Conservation (phyloP, 2,329 filamentous ascomycete genomes). For the Pestalotiopsis sp. region DNA sequence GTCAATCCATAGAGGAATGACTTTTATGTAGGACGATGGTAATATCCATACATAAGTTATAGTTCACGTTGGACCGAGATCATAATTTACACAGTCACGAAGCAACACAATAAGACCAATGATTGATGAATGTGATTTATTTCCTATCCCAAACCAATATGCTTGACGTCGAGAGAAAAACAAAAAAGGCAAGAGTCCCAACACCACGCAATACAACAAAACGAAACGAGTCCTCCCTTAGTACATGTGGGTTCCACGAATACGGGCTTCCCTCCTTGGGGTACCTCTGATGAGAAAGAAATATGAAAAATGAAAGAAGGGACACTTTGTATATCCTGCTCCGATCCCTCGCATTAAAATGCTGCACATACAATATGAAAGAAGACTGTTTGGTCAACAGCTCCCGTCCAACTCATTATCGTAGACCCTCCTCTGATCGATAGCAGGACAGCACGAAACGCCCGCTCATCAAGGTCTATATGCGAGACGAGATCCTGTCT, state of each 20-base stretch:
- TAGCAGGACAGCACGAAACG: background rate
- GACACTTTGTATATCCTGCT: slow-evolving; percentile 1
- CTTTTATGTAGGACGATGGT: no score
- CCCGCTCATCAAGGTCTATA: slow-evolving; percentile 9
- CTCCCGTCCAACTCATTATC: background rate
- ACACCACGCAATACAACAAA: slow-evolving; percentile 23
- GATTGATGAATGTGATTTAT: slow-evolving; percentile 30
- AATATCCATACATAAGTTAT: no score
- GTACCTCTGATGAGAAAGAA: background rate
- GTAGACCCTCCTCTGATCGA: background rate
- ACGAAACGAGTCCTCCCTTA: slow-evolving; percentile 21
- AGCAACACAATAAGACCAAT: slow-evolving; percentile 21
- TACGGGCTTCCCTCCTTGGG: background rate
- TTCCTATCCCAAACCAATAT: slow-evolving; percentile 36
- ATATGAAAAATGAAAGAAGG: slow-evolving; percentile 2
- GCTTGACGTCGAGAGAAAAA: slow-evolving; percentile 23
- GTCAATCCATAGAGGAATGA: background rate
- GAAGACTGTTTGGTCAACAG: background rate
- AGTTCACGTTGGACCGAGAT: background rate
- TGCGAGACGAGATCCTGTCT: slow-evolving; percentile 13
- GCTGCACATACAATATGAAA: slow-evolving; percentile 3
- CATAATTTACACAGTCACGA: background rate
- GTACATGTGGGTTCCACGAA: slow-evolving; percentile 21
- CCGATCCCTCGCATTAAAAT: slow-evolving; percentile 1
- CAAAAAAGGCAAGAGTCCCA: slow-evolving; percentile 16